Base-by-base conservation (phyloP, 805 yeast genomes). In the Hanseniaspora jakobsenii region DNA sequence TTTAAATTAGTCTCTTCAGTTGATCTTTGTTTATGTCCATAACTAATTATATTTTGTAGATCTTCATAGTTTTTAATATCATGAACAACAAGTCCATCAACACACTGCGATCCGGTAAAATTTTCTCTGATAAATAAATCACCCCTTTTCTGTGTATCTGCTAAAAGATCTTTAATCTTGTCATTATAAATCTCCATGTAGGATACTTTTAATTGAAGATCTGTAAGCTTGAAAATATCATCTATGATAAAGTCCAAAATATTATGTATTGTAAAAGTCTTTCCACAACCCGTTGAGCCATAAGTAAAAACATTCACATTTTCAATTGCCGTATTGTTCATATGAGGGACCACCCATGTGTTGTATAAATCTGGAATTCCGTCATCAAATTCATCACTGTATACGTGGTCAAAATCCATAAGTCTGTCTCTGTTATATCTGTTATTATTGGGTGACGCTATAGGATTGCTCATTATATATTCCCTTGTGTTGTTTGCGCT, bases 281-380 rank as follows among this genome's bases (percentile, higher is more conserved):
- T 87, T n/a, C 97, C 97, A 60, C 96, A 87, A 0, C 97, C 97
- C 0, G 97, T 87, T 23, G 97, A 94, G 1, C 97, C 97, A 58
- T 87, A 87, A 0, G 97, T 96, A 65, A 87, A 87, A 0, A 87
- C 84, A 0, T 95, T 85, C 5, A 94, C 79, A 58, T 89, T 86
- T 6, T 42, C 36, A 2, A 42, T 27, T 2, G 2, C 13, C 1
- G 16, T 22, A 19, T 35, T 35, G n/a, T 35, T 6, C 16, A 22
- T 22, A n/a, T 34, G 28, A 6, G 46, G 46, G 14, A 14, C 14
- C 18, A 42, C 29, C 39, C 32, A 42, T 3, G 32, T 22, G 6
- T 28, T 17, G 7, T 28, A 42, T 10, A 42, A 18, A 10, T 22
- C 27, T 28, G 12, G 13, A 10, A 42, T 35, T 21, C 35, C 46